A percentile compares a stretch with the other conserved stretches of the same genome.
phyloP scores from a whole-genome alignment of 306 rosid genomes.

The Begonia peltatifolia region DNA sequence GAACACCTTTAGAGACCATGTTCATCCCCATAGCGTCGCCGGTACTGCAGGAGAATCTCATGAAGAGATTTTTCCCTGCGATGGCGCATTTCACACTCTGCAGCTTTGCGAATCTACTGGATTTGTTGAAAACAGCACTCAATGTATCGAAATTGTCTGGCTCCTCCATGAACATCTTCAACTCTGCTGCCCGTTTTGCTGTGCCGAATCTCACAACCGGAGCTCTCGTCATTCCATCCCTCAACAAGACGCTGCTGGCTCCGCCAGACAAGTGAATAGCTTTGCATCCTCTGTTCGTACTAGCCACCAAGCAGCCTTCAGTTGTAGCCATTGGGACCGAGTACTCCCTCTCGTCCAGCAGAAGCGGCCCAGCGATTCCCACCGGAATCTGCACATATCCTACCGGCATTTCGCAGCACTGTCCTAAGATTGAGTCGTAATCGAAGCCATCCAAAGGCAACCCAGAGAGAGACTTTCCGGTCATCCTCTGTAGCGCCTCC shows the following conservation, averaged over 20 bases:
- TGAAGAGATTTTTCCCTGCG: conserved; percentile 70
- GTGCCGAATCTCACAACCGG: conserved; percentile 65
- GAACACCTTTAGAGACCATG: conserved; percentile 92
- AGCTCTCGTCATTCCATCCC: conserved; percentile 81
- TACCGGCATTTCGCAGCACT: conserved; percentile 94
- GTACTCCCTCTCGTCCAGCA: conserved; percentile 52
- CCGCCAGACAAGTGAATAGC: conserved; percentile 78
- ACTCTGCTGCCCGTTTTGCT: conserved; percentile 53
- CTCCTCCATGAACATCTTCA: conserved; percentile 63
- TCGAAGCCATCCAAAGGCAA: conserved; percentile 62
- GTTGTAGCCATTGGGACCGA: conserved; percentile 93
- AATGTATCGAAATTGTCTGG: conserved; percentile 58
- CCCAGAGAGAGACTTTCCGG: conserved; percentile 39
- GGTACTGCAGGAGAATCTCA: conserved; percentile 63
- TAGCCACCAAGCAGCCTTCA: conserved; percentile 73
- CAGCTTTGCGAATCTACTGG: conserved; percentile 70
- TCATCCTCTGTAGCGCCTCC: conserved; percentile 41
- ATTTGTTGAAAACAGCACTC: conserved; percentile 57
- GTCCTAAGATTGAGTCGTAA: conserved; percentile 66
- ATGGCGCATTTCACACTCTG: conserved; percentile 40
- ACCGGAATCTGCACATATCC: conserved; percentile 82
- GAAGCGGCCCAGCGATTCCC: conserved; percentile 77
- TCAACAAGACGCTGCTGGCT: conserved; percentile 44
- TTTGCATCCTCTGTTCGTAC: conserved; percentile 82
- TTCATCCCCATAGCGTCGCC: conserved; percentile 99